These are phyloP conservation scores for Fraxinus ornus DNA, from an alignment of 305 asterid species.

Conservation along the genomic window DNA sequence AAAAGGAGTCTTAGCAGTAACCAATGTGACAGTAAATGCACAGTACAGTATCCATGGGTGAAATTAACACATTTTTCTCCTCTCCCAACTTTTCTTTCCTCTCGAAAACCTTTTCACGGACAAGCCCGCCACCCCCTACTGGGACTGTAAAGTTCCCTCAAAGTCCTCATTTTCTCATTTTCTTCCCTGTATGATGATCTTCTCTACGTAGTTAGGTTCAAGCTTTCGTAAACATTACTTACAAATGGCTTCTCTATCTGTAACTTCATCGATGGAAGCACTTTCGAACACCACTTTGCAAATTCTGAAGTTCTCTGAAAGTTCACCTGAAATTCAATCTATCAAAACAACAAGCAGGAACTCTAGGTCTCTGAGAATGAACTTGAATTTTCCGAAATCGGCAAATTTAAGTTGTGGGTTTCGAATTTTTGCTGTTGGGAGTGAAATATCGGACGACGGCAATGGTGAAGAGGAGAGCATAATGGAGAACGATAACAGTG, in stretches of 20 bases:
- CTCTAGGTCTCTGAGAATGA: conserved; percentile 27
- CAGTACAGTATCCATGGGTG: too few species aligned
- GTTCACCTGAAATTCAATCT: conserved; percentile 18
- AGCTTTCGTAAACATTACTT: not conserved
- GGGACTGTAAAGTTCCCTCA: not conserved
- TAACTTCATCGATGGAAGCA: conserved; percentile 56
- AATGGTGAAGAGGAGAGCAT: conserved; percentile 36
- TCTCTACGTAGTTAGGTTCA: not conserved
- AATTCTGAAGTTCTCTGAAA: conserved; percentile 38
- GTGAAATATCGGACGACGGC: conserved; percentile 40
- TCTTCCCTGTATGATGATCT: not conserved
- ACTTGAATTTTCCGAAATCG: conserved; percentile 21
- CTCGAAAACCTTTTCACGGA: not conserved
- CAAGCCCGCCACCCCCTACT: not conserved
- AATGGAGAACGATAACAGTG: conserved; percentile 34
- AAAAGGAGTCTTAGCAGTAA: not conserved
- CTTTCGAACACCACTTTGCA: conserved; percentile 42
- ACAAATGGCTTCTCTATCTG: conserved; percentile 29
- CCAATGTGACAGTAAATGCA: too few species aligned
- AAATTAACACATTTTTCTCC: not conserved
- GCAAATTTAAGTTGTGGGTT: conserved; percentile 30
- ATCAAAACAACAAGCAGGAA: conserved; percentile 15
- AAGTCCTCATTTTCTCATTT: not conserved
- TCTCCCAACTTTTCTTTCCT: not conserved
- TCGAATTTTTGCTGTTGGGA: conserved; percentile 37